Evolutionary conservation across 305 asterid species (phyloP), one percentile per base, ranked within the genome.

Genomic region (Fraxinus dipetala): DNA sequence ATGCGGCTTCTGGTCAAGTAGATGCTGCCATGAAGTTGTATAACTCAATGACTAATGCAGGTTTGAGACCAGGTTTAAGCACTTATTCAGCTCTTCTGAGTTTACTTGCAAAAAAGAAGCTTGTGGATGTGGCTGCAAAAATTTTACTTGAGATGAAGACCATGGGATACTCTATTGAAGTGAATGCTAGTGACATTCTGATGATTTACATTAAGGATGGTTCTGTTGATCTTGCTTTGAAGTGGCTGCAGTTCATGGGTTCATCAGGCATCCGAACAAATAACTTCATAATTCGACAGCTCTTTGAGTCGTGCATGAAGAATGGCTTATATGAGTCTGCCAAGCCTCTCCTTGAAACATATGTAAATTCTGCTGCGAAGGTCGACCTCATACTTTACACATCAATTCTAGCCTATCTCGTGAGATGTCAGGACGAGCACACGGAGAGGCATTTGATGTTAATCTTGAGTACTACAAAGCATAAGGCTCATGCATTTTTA

Each of bases 221-320:
- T 77, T 93, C 98, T 0, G 90, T 96, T 78, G 99, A 96, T 85
- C 94, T 92, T 79, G 96, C 98, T 75, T 85, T 96, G 88, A 94
- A 93, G 86, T 96, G 99, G 99, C 91, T 96, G 61, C 90, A 91
- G 4, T 96, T 96, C 87, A 96, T 96, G 99, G 95, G 98, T 72
- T 94, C 99, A 13, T 92, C 98, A 2, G 96, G 97, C 36, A 90
- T 94, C 76, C 88, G 99, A 67, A 94, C 99, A 31, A 96, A 96
- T 79, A 96, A 96, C 89, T 96, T 96, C 92, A 96, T 96, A 51
- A 89, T 96, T 36, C 83, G 99, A 87, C 98, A 96, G 88, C 89
- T 96, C 22, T 96, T 96, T 26, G 99, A 96, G 88, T 91, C 97
- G 0, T 94, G 98, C 93, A 96, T 96, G 99, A 96, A 94, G 88